Evolutionary conservation across 2,329 filamentous ascomycete species (phyloP).

Genomic region (Paecilomyces sp.): DNA sequence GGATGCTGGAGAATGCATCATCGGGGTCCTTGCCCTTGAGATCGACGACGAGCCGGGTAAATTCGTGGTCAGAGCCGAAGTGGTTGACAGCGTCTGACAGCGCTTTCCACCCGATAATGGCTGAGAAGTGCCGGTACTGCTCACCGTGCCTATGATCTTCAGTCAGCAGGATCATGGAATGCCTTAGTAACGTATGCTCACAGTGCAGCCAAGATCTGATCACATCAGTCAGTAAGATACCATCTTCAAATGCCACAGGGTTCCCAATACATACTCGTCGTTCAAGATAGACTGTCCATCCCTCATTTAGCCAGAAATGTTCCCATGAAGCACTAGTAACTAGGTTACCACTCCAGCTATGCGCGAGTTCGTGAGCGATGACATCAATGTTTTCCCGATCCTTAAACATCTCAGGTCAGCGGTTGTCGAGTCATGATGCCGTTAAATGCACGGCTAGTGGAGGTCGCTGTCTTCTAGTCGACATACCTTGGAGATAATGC

Average conservation of each 20-base stretch:
- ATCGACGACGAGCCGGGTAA: slow-evolving; percentile 82
- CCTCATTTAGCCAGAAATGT: slow-evolving; percentile 59
- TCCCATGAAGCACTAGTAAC: slow-evolving; percentile 48
- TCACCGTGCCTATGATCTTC: slow-evolving; percentile 60
- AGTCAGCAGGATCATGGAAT: neutral
- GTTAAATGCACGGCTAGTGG: neutral
- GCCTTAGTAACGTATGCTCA: slow-evolving; percentile 13
- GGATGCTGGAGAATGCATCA: slow-evolving; percentile 85
- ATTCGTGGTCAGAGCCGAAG: slow-evolving; percentile 79
- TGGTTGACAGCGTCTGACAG: slow-evolving; percentile 72
- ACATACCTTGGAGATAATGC: slow-evolving; percentile 70
- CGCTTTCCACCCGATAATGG: slow-evolving; percentile 92
- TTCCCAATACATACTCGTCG: slow-evolving; percentile 47
- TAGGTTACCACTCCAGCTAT: slow-evolving; percentile 82
- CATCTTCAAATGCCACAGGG: neutral
- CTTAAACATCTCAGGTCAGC: slow-evolving; percentile 9
- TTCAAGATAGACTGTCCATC: slow-evolving; percentile 94
- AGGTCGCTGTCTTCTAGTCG: neutral
- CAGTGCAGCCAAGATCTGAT: slow-evolving; percentile 34
- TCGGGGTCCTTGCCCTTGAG: slow-evolving; percentile 90
- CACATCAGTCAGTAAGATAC: slow-evolving; percentile 13
- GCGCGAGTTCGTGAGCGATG: slow-evolving; percentile 75
- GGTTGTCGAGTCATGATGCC: neutral
- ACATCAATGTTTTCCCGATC: slow-evolving; percentile 90
- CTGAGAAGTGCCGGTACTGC: slow-evolving; percentile 81